Percentiles rank a stretch among this genome's conserved stretches.
Evolutionary conservation across 345 rosid species (phyloP).

Genomic region (Citrus cavaleriei): DNA sequence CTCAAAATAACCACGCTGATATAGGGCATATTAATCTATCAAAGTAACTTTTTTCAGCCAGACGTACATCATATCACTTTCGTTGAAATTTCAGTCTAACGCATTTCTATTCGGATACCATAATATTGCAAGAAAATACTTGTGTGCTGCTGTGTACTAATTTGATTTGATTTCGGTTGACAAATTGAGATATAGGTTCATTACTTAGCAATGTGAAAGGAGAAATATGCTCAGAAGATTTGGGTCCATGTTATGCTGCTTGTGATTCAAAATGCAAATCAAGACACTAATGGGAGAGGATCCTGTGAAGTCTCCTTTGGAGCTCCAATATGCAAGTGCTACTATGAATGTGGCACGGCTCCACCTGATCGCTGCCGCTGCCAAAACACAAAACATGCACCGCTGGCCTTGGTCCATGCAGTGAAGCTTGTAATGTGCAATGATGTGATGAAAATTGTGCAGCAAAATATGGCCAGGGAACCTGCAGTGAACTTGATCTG

Average conservation of each 20-base stretch:
- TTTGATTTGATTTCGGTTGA: too few species aligned
- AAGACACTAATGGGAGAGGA: background rate
- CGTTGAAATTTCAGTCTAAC: too few species aligned
- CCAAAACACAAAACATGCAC: background rate
- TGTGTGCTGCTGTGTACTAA: too few species aligned
- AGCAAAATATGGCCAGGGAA: background rate
- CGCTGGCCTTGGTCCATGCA: background rate
- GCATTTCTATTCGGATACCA: too few species aligned
- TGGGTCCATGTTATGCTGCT: background rate
- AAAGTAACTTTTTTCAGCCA: too few species aligned
- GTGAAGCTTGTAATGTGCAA: background rate
- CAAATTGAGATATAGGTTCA: background rate
- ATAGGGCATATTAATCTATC: too few species aligned
- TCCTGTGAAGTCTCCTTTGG: background rate
- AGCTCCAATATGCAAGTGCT: background rate
- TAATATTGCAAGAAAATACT: too few species aligned
- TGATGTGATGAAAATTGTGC: background rate
- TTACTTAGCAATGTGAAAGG: background rate
- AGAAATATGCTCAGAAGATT: background rate
- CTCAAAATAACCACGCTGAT: too few species aligned
- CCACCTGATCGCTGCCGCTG: background rate
- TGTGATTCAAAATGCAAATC: background rate
- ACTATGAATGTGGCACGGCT: background rate
- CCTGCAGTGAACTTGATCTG: background rate
- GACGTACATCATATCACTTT: too few species aligned